Conservation (phyloP, 441 rosid species). For the Brassica hybrid region DNA sequence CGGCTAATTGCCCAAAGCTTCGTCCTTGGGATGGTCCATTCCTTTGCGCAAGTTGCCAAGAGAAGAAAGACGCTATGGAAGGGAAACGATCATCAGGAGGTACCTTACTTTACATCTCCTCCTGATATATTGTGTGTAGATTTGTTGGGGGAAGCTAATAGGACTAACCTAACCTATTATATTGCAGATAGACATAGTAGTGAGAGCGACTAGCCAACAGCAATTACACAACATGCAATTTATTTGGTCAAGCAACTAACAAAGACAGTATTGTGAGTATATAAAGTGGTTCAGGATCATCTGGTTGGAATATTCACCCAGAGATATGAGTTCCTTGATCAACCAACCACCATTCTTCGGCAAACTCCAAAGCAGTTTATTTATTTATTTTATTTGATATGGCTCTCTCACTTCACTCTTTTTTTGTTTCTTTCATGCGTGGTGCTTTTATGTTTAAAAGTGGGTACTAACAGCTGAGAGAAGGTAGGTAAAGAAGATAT, state of each 20-base stretch:
- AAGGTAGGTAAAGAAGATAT: slow-evolving; percentile 29
- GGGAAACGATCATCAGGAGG: slow-evolving; percentile 88
- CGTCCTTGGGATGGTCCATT: slow-evolving; percentile 99
- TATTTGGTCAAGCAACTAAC: slow-evolving; percentile 40
- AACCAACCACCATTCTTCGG: slow-evolving; percentile 28
- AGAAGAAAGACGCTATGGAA: slow-evolving; percentile 98
- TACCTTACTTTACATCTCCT: slow-evolving; percentile 36
- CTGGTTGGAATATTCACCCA: slow-evolving; percentile 27
- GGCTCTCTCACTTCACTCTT: slow-evolving; percentile 14
- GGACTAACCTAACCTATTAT: slow-evolving; percentile 5
- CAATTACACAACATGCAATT: slow-evolving; percentile 17
- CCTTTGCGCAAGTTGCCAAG: slow-evolving; percentile 96
- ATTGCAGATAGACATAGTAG: slow-evolving; percentile 77
- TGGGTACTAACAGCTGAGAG: slow-evolving; percentile 37
- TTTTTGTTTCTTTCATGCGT: slow-evolving; percentile 2
- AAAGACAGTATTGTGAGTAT: slow-evolving; percentile 38
- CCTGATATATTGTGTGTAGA: slow-evolving; percentile 13
- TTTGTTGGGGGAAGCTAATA: not conserved
- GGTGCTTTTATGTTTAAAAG: slow-evolving; percentile 25
- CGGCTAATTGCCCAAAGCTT: slow-evolving; percentile 61
- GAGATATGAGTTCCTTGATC: slow-evolving; percentile 35
- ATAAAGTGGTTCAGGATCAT: slow-evolving; percentile 8
- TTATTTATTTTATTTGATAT: slow-evolving; percentile 29
- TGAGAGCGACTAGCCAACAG: slow-evolving; percentile 82
- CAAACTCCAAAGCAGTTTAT: slow-evolving; percentile 28